Conservation (phyloP, 208 protist species). For the Acanthamoeba polyphaga region DNA sequence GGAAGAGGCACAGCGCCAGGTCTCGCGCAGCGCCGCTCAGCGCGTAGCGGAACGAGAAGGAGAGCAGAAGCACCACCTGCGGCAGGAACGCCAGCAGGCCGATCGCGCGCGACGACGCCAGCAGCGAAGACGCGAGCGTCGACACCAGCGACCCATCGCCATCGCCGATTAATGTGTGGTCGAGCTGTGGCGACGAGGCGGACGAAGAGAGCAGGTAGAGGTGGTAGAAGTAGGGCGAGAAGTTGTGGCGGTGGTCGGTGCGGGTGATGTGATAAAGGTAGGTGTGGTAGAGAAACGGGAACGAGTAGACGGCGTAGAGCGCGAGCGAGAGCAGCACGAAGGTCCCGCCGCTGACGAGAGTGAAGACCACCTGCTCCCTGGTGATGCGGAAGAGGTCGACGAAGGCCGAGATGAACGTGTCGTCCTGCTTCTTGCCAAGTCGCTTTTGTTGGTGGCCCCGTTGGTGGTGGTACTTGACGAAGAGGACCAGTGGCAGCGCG, state of each 20-base stretch:
- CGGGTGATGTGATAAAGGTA: conserved; percentile 91
- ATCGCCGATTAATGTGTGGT: not conserved
- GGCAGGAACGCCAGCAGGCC: conserved; percentile 87
- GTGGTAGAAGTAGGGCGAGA: conserved; percentile 90
- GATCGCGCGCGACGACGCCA: conserved; percentile 27
- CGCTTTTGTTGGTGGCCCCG: not conserved
- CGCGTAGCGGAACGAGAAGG: conserved; percentile 33
- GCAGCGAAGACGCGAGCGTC: not conserved
- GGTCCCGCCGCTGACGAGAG: conserved; percentile 19
- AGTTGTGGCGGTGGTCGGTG: conserved; percentile 90
- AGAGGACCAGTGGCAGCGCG: conserved; percentile 87
- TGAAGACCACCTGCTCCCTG: not conserved
- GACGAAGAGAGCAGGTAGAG: conserved; percentile 84
- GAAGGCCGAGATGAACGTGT: not conserved
- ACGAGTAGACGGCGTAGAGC: conserved; percentile 85
- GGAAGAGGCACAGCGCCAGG: conserved; percentile 84
- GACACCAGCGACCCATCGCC: not conserved
- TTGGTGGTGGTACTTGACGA: conserved; percentile 72
- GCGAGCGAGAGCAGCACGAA: conserved; percentile 43
- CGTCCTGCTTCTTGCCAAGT: not conserved
- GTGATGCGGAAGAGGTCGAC: not conserved
- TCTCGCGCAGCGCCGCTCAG: conserved; percentile 46
- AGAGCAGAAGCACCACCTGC: conserved; percentile 86
- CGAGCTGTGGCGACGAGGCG: not conserved
- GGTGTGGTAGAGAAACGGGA: conserved; percentile 88